A percentile compares a stretch with the other conserved stretches of the same genome.
These are phyloP conservation scores for Glebionis coronaria DNA, from an alignment of 129 eudicot genomes.

Conservation along the genomic window DNA sequence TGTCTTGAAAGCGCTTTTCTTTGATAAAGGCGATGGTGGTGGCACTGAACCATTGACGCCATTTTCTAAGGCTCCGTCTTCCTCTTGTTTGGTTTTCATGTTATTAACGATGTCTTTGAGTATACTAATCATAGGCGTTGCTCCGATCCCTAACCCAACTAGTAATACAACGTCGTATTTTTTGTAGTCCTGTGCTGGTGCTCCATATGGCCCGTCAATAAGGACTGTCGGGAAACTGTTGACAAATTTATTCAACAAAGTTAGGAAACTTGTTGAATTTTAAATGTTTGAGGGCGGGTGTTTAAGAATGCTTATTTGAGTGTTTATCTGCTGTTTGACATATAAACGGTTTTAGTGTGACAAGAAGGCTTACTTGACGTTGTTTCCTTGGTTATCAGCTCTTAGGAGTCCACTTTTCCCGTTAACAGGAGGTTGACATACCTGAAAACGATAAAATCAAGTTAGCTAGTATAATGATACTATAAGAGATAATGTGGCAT, in stretches of 20 bases:
- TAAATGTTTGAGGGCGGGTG: too few relatives aligned
- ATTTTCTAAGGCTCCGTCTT: constrained; percentile 24
- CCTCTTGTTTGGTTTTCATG: constrained; percentile 44
- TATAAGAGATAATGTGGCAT: too few relatives aligned
- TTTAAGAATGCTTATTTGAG: not conserved
- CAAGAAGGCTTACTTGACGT: constrained; percentile 34
- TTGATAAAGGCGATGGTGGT: constrained; percentile 12
- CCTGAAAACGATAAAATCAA: constrained; percentile 19
- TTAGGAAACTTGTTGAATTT: not conserved
- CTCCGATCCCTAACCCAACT: constrained; percentile 69
- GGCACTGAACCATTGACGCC: constrained; percentile 18
- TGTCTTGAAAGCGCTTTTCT: constrained; percentile 28
- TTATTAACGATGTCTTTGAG: constrained; percentile 58
- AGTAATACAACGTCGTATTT: constrained; percentile 58
- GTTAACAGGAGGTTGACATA: constrained; percentile 43
- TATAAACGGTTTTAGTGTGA: too few relatives aligned
- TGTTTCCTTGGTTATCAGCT: constrained; percentile 39
- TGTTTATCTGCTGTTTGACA: too few relatives aligned
- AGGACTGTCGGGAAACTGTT: constrained; percentile 46
- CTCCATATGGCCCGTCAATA: constrained; percentile 74
- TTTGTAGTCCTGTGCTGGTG: constrained; percentile 76
- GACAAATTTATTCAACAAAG: constrained; percentile 6
- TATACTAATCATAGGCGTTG: constrained; percentile 67
- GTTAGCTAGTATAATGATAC: not conserved
- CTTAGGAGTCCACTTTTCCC: constrained; percentile 61